Percentiles rank a stretch among this genome's conserved stretches.
These are phyloP conservation scores for Aspergillus pseudoglaucus DNA, from an alignment of 2,329 filamentous ascomycete genomes.

Conservation along the genomic window DNA sequence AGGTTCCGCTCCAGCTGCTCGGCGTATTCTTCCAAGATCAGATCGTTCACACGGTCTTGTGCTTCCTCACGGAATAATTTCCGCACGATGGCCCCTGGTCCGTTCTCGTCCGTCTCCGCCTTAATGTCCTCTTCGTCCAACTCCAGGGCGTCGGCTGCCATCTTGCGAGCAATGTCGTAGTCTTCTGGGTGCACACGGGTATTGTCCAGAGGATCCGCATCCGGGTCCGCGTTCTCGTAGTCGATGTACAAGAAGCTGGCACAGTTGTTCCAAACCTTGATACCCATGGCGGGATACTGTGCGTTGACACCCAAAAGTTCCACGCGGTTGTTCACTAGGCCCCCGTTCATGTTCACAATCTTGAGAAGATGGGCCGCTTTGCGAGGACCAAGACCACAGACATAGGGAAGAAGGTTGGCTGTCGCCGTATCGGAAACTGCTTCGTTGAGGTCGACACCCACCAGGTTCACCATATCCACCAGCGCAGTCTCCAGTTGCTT, in stretches of 20 bases:
- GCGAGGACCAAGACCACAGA: slow-evolving; percentile 83
- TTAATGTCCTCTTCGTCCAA: slow-evolving; percentile 98
- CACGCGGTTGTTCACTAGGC: slow-evolving; percentile 72
- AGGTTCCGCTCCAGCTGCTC: slow-evolving; percentile 91
- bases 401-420: slow-evolving; percentile 81
- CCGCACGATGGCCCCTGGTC: slow-evolving; percentile 81
- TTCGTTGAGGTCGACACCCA: slow-evolving; percentile 91
- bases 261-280: slow-evolving; percentile 92
- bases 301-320: slow-evolving; percentile 87
- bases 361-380: slow-evolving; percentile 83
- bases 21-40: slow-evolving; percentile 94
- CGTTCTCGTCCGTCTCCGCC: slow-evolving; percentile 84
- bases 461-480: slow-evolving; percentile 97
- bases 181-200: slow-evolving; percentile 97
- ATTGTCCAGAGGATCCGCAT: slow-evolving; percentile 89
- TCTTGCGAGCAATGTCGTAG: slow-evolving; percentile 95
- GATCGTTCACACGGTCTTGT: slow-evolving; percentile 90
- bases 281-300: slow-evolving; percentile 73
- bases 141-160: slow-evolving; percentile 94
- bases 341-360: slow-evolving; percentile 85
- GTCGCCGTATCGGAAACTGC: slow-evolving; percentile 74
- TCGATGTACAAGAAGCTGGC: slow-evolving; percentile 90
- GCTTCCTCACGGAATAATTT: slow-evolving; percentile 93
- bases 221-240: slow-evolving; percentile 72
- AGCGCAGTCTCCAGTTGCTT: slow-evolving; percentile 90